Evolutionary conservation across 495 filamentous ascomycete genomes (phyloP), one percentile per base, ranked within the genome.

Genomic region (Penicillium steckii): DNA sequence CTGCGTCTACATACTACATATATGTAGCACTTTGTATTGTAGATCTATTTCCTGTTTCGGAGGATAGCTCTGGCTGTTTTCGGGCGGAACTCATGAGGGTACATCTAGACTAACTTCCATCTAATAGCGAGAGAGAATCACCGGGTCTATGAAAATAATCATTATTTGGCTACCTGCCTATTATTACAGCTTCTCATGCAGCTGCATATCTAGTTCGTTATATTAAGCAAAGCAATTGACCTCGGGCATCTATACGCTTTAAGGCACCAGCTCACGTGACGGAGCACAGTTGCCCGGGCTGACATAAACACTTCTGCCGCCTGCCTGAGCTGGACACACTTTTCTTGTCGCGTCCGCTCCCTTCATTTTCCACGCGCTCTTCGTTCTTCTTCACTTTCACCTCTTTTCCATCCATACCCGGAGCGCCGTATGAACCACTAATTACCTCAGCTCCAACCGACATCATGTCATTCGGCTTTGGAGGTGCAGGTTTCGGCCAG

Each of bases 401-500:
- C 38, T 41, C n/a, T 44, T 43, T 40, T 48, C 45, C 53, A 15
- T 41, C 38, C 33, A 35, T 23, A 53, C 56, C 53, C 51, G 48
- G 45, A 46, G 42, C 49, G 57, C 69, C 69, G 55, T 64, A 75
- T 77, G 71, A 56, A 57, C 58, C 52, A 43, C 64, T 66, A 66
- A 50, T 46, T 59, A n/a, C 57, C 44, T 59, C 44, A 51, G 60
- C 51, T 62, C 58, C 61, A 61, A 62, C 49, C 60, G 64, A 60
- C 63, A 70, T 61, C 48, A 78, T 78, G 73, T 74, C 73, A 62
- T 75, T 76, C 66, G 70, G 67, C 56, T 67, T 67, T 53, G 76
- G 73, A 65, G 79, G 79, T 49, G 76, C 73, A 67, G 80, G 80
- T 60, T 87, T 87, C 67, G 84, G 84, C 62, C 74, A 80, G 59